These are phyloP conservation scores for Tephrocybe sp. DNA, from an alignment of 768 basidiomycete genomes.

Conservation along the genomic window DNA sequence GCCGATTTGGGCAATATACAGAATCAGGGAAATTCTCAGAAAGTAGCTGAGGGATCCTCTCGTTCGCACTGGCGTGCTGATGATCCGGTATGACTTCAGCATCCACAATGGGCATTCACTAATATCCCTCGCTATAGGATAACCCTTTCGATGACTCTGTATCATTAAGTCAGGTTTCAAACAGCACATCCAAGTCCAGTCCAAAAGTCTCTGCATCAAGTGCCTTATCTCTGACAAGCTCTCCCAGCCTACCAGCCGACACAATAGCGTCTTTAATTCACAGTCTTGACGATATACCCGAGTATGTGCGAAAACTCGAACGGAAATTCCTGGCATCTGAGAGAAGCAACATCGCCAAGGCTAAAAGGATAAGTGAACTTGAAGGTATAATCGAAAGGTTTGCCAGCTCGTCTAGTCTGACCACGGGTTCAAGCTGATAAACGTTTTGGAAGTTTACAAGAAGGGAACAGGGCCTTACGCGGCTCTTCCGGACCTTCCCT, in stretches of 20 bases:
- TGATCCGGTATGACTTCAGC: constrained; percentile 10
- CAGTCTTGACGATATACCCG: constrained; percentile 13
- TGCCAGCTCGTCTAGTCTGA: neutral
- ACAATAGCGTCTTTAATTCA: constrained; percentile 20
- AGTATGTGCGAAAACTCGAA: constrained; percentile 39
- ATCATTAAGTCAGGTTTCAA: constrained; percentile 9
- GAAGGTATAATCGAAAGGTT: constrained; percentile 28
- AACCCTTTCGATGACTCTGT: constrained; percentile 8
- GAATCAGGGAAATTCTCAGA: neutral
- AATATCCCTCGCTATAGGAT: constrained; percentile 4
- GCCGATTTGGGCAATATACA: neutral
- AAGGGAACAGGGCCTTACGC: constrained; percentile 6
- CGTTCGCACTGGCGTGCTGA: constrained; percentile 1
- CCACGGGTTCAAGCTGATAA: neutral
- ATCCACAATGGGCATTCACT: neutral
- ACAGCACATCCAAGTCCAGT: constrained; percentile 1
- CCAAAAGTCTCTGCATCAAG: constrained; percentile 5
- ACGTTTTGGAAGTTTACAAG: constrained; percentile 9
- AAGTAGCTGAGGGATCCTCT: neutral
- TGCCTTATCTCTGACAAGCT: neutral
- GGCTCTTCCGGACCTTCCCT: neutral
- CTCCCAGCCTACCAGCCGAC: constrained; percentile 20
- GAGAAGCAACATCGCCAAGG: constrained; percentile 33
- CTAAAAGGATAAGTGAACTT: constrained; percentile 28
- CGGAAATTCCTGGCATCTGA: constrained; percentile 34